phyloP scores from a whole-genome alignment of 2,329 filamentous ascomycete genomes.

The Xylariaceae sp. region DNA sequence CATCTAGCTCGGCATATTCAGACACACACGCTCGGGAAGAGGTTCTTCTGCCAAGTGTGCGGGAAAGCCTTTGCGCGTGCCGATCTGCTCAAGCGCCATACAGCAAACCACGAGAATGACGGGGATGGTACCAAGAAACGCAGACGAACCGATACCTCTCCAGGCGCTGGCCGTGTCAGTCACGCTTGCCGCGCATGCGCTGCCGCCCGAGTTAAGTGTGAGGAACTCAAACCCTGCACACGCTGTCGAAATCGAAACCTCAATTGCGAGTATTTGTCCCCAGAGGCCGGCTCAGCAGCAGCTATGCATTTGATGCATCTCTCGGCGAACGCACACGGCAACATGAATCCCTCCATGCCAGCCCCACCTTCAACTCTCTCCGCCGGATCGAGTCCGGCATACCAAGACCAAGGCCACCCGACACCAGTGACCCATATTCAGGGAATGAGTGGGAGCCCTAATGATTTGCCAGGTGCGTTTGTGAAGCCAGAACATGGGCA shows the following conservation, averaged over 20 bases:
- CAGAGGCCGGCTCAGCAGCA: constrained; percentile 35
- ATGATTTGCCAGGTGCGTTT: constrained; percentile 19
- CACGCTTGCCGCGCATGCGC: constrained; percentile 51
- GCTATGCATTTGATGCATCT: constrained; percentile 41
- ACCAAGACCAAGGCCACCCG: constrained; percentile 14
- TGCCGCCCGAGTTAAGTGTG: constrained; percentile 49
- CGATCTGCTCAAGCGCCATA: constrained; percentile 49
- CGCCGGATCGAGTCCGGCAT: constrained; percentile 7
- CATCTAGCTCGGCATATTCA: constrained; percentile 40
- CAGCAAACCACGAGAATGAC: constrained; percentile 45
- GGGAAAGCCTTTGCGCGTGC: constrained; percentile 51
- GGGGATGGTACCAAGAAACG: constrained; percentile 42
- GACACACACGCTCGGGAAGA: constrained; percentile 23
- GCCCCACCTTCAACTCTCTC: constrained; percentile 6
- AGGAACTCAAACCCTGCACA: constrained; percentile 50
- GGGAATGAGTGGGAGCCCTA: constrained; percentile 22
- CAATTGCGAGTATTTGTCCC: constrained; percentile 37
- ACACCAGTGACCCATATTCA: constrained; percentile 10
- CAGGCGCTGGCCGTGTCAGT: constrained; percentile 44
- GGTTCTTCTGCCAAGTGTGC: constrained; percentile 35
- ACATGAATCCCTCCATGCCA: neutral
- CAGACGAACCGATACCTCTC: constrained; percentile 40
- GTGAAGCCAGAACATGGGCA: constrained; percentile 31
- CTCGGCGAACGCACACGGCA: constrained; percentile 31
- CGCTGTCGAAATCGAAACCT: constrained; percentile 45